phyloP scores from a whole-genome alignment of 257 asterid species.

The Misopates orontium region DNA sequence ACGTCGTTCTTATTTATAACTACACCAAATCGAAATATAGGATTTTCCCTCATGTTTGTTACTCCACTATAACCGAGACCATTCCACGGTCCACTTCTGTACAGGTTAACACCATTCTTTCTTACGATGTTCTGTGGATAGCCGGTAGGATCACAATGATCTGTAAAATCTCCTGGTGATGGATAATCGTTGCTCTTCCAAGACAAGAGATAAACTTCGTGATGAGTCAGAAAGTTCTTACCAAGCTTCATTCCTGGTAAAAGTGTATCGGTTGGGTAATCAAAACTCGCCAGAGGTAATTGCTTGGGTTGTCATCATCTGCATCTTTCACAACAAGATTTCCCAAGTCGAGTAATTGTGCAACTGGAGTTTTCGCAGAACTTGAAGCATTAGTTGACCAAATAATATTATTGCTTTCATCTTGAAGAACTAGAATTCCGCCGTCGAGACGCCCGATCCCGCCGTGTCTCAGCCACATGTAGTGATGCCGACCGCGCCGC shows the following conservation, averaged over 20 bases:
- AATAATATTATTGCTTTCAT: not conserved
- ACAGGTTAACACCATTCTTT: conserved; percentile 9
- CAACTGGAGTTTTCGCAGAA: conserved; percentile 29
- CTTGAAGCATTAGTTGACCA: conserved; percentile 31
- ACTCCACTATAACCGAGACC: conserved; percentile 40
- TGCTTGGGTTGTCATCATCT: conserved; percentile 23
- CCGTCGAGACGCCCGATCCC: no score
- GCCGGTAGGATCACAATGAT: conserved; percentile 36
- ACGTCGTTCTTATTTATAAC: conserved; percentile 22
- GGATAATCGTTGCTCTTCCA: conserved; percentile 47
- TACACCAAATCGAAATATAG: conserved; percentile 12
- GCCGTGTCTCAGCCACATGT: conserved; percentile 9
- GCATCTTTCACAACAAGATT: conserved; percentile 50
- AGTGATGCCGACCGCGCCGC: no score
- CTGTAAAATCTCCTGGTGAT: conserved; percentile 32
- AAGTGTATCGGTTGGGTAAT: conserved; percentile 44
- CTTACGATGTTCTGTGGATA: conserved; percentile 33
- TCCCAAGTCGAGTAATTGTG: conserved; percentile 45
- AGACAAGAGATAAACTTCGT: conserved; percentile 36
- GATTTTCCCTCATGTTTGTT: conserved; percentile 24
- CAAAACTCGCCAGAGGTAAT: conserved; percentile 58
- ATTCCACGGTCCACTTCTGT: conserved; percentile 45
- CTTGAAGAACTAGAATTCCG: not conserved
- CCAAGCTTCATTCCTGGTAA: conserved; percentile 60
- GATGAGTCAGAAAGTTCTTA: conserved; percentile 29